phyloP scores from a whole-genome alignment of 2,329 filamentous ascomycete genomes.

The Leptosphaerulina australis region DNA sequence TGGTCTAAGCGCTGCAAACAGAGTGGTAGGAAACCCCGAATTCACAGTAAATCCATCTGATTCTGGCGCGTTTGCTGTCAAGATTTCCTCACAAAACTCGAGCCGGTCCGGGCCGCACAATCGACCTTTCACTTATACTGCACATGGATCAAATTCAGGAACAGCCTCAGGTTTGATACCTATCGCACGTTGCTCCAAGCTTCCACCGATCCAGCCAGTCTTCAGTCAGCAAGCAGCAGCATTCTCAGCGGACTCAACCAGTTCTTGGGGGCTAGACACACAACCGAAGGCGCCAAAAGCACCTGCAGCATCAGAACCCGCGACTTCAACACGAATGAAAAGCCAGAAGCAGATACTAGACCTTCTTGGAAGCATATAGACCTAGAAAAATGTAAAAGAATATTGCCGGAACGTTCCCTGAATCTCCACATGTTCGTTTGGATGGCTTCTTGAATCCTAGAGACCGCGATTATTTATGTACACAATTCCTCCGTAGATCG shows the following conservation, averaged over 20 bases:
- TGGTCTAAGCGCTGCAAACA: neutral
- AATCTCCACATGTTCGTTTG: no score
- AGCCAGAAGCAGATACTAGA: constrained; percentile 24
- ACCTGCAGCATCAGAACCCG: neutral
- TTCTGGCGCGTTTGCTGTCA: neutral
- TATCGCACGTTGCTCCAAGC: neutral
- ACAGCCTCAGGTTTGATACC: neutral
- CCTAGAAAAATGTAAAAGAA: no score
- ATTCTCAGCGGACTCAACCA: neutral
- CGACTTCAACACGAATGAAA: constrained; percentile 18
- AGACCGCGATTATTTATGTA: no score
- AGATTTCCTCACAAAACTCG: neutral
- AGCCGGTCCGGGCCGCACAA: neutral
- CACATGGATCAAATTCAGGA: neutral
- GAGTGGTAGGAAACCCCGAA: neutral
- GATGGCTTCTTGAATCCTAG: no score
- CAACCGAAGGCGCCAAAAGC: neutral
- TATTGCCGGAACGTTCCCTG: no score
- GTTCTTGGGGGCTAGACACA: neutral
- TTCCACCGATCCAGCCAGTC: neutral
- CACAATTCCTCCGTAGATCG: no score
- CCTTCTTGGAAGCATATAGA: constrained; percentile 19
- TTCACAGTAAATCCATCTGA: neutral
- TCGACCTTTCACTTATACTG: neutral
- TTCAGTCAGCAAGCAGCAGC: neutral